Percentiles rank a stretch among this genome's conserved stretches.
phyloP scores from a whole-genome alignment of 805 yeast species.

The Yarrowia sp. region DNA sequence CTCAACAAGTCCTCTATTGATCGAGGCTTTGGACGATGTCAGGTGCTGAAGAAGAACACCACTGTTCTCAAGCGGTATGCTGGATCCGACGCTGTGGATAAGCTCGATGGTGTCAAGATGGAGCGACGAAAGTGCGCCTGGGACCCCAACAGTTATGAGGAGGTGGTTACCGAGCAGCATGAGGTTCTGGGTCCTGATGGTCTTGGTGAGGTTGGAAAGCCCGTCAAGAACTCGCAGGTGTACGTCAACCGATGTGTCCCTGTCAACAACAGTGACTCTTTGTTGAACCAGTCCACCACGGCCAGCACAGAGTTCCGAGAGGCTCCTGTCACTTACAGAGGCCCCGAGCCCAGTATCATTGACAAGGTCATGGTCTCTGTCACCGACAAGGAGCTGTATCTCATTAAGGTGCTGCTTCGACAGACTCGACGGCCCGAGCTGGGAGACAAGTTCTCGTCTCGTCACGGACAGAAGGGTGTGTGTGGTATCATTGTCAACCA shows the following conservation, averaged over 20 bases:
- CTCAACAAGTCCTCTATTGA: slow-evolving; percentile 90
- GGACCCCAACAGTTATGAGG: slow-evolving; percentile 36
- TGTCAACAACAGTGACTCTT: slow-evolving; percentile 67
- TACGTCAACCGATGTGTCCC: slow-evolving; percentile 94
- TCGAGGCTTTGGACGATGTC: slow-evolving; percentile 97
- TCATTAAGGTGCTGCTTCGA: slow-evolving; percentile 85
- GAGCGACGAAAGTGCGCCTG: slow-evolving; percentile 41
- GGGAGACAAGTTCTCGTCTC: slow-evolving; percentile 94
- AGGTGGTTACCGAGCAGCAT: slow-evolving; percentile 66
- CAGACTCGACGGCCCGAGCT: slow-evolving; percentile 97
- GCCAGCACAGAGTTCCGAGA: slow-evolving; percentile 70
- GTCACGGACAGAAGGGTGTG: slow-evolving; percentile 99
- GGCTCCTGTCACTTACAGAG: slow-evolving; percentile 86
- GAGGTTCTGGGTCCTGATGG: slow-evolving; percentile 90
- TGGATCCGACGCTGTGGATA: slow-evolving; percentile 80
- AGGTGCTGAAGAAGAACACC: slow-evolving; percentile 88
- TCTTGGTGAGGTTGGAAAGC: slow-evolving; percentile 91
- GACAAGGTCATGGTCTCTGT: slow-evolving; percentile 98
- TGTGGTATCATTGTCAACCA: slow-evolving; percentile 98
- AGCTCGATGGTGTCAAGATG: slow-evolving; percentile 86
- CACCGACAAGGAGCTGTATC: slow-evolving; percentile 90
- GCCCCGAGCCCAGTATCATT: slow-evolving; percentile 92
- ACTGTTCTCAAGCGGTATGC: slow-evolving; percentile 87
- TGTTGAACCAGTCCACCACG: slow-evolving; percentile 40
- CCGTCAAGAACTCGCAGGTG: slow-evolving; percentile 87